Conservation (phyloP, 164 flowering plant genomes). For the Tetracentron sinense region DNA sequence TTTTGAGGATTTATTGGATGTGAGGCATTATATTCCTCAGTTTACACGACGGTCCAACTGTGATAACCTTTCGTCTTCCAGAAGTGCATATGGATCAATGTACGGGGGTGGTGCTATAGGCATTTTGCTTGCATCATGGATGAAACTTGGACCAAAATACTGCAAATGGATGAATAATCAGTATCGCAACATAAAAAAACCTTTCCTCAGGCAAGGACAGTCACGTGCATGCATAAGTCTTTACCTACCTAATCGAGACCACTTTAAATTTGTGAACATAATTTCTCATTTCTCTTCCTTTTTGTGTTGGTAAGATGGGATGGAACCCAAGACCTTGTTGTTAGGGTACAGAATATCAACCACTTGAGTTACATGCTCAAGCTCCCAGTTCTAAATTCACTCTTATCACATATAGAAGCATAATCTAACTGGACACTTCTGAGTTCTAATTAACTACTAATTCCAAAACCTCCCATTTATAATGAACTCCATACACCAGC, state of each 20-base stretch:
- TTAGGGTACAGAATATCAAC: neutral
- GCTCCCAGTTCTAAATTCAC: too few relatives aligned
- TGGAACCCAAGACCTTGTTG: neutral
- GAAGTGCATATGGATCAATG: constrained; percentile 73
- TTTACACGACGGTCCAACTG: constrained; percentile 50
- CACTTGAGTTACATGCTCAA: neutral
- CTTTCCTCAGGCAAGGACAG: constrained; percentile 7
- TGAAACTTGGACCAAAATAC: constrained; percentile 74
- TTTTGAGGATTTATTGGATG: too few relatives aligned
- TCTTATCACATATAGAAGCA: too few relatives aligned
- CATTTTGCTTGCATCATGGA: constrained; percentile 57
- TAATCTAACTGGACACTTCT: too few relatives aligned
- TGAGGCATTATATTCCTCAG: constrained; percentile 26
- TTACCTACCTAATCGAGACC: too few relatives aligned
- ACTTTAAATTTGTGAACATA: too few relatives aligned
- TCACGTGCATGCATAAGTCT: too few relatives aligned
- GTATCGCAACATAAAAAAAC: neutral
- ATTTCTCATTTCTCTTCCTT: too few relatives aligned
- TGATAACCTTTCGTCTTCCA: constrained; percentile 76
- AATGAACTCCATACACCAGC: too few relatives aligned
- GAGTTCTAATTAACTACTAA: too few relatives aligned
- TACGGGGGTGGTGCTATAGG: constrained; percentile 51
- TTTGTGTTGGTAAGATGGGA: too few relatives aligned
- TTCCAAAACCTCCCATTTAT: too few relatives aligned
- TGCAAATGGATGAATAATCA: constrained; percentile 28